phyloP scores from a whole-genome alignment of 495 filamentous ascomycete genomes.

The Parachaetomium inaequale region DNA sequence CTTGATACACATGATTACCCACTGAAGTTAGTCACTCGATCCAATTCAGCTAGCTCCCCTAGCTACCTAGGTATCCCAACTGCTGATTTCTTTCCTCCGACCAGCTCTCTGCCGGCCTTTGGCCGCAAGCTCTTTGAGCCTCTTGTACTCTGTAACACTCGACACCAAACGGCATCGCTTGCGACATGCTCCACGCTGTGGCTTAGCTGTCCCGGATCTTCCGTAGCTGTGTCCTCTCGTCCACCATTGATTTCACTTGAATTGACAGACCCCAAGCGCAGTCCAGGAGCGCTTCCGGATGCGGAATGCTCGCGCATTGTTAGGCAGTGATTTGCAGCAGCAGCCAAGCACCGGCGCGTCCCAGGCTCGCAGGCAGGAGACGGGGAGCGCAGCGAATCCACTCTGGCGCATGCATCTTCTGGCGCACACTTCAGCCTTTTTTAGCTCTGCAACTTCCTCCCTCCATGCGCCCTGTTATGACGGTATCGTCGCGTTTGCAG shows the following conservation, averaged over 20 bases:
- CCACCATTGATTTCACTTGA: not conserved
- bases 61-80: too few species aligned
- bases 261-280: not conserved
- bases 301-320: conserved; percentile 16
- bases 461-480: conserved; percentile 15
- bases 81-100: not conserved
- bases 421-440: conserved; percentile 31
- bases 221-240: not conserved
- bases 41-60: not conserved
- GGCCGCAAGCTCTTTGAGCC: conserved; percentile 15
- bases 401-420: conserved; percentile 8
- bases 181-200: not conserved
- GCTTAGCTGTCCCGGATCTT: not conserved
- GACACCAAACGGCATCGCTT: conserved; percentile 4
- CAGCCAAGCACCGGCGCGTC: conserved; percentile 13
- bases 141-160: conserved; percentile 32
- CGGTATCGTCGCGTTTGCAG: conserved; percentile 21
- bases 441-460: conserved; percentile 19
- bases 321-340: conserved; percentile 24
- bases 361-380: too few species aligned
- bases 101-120: conserved; percentile 4
- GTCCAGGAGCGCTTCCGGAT: conserved; percentile 4
- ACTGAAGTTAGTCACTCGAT: not conserved
- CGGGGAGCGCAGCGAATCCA: conserved; percentile 16
- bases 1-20: too few species aligned